A percentile compares a stretch with the other conserved stretches of the same genome.
Conservation (phyloP, 2,329 filamentous ascomycete species). For the Verticillium tricorpus region DNA sequence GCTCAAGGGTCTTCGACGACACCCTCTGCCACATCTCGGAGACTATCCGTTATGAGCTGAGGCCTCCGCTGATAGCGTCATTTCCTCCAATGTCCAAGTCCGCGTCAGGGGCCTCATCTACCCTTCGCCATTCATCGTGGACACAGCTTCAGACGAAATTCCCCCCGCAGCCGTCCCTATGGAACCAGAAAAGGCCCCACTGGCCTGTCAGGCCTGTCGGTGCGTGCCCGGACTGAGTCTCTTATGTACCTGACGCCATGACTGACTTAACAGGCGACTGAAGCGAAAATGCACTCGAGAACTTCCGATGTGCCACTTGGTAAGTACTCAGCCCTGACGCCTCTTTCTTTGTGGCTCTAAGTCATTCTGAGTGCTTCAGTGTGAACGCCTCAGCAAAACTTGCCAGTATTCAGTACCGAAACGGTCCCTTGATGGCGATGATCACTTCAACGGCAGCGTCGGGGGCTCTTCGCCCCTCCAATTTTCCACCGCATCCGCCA, state of each 20-base stretch:
- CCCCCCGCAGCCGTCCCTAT: background rate
- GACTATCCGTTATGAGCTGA: too few species aligned
- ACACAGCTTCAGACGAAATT: background rate
- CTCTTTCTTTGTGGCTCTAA: background rate
- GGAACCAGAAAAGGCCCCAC: background rate
- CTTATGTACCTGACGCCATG: background rate
- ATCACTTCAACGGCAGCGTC: background rate
- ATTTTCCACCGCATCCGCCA: background rate
- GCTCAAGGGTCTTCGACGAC: too few species aligned
- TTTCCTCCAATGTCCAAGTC: too few species aligned
- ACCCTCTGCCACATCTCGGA: too few species aligned
- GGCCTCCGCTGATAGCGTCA: too few species aligned
- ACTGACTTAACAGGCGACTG: conserved; percentile 9
- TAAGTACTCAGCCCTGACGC: background rate
- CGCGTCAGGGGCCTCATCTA: too few species aligned
- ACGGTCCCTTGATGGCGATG: background rate
- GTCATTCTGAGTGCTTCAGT: background rate
- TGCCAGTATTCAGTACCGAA: conserved; percentile 3
- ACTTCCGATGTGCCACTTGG: conserved; percentile 13
- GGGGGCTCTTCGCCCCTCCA: background rate
- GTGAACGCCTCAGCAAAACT: conserved; percentile 3
- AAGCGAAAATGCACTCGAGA: conserved; percentile 15
- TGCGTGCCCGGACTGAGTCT: background rate
- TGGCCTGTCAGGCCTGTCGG: background rate
- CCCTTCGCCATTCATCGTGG: too few species aligned